Conservation (phyloP, 75 land plant species). For the Azolla pinnata region DNA sequence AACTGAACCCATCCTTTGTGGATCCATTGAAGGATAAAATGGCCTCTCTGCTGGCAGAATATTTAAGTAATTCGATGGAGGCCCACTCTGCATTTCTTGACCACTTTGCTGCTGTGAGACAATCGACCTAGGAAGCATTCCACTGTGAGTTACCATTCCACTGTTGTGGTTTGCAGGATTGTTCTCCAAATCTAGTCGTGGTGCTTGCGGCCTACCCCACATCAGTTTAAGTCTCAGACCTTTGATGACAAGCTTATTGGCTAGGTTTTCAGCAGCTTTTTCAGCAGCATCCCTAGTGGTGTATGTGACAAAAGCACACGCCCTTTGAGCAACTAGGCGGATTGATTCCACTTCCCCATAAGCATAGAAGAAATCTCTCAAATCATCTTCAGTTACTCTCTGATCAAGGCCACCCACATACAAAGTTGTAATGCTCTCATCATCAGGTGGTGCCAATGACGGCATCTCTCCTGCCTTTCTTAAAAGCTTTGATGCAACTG, state of each 20-base stretch:
- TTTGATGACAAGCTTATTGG: constrained; percentile 89
- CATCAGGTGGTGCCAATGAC: constrained; percentile 79
- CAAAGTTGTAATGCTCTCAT: constrained; percentile 73
- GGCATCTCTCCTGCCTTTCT: constrained; percentile 96
- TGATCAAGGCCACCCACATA: constrained; percentile 89
- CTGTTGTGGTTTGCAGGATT: constrained; percentile 29
- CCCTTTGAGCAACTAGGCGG: constrained; percentile 62
- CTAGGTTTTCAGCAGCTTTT: constrained; percentile 90
- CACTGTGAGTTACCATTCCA: constrained; percentile 52
- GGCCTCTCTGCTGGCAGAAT: constrained; percentile 59
- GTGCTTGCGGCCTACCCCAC: constrained; percentile 91
- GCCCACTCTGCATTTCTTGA: constrained; percentile 33
- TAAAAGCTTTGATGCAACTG: constrained; percentile 86
- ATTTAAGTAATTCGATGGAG: constrained; percentile 54
- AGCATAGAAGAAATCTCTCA: constrained; percentile 79
- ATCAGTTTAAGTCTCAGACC: constrained; percentile 81
- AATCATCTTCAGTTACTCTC: constrained; percentile 71
- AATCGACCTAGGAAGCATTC: constrained; percentile 79
- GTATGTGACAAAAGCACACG: constrained; percentile 94
- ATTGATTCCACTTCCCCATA: constrained; percentile 94
- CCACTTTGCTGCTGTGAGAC: constrained; percentile 65
- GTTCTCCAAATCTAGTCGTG: constrained; percentile 64
- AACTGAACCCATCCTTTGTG: constrained; percentile 93
- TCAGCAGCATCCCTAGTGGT: constrained; percentile 97
- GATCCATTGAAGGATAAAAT: constrained; percentile 97